Conservation (phyloP, 345 rosid species). For the Corymbia maculata region DNA sequence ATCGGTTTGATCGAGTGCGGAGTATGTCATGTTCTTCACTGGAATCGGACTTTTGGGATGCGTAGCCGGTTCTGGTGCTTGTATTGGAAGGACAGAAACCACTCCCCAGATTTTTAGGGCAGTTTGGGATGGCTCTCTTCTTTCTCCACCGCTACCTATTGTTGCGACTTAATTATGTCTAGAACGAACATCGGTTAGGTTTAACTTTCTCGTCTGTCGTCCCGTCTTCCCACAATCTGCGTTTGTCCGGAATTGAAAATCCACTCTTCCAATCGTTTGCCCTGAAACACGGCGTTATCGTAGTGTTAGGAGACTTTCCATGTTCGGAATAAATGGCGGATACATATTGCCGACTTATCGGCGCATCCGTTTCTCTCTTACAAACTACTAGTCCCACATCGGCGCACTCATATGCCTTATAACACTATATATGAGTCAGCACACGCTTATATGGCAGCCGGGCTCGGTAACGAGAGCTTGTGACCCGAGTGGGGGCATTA, state of each 20-base stretch:
- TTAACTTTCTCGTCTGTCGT: too few relatives aligned
- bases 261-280: background rate
- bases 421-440: background rate
- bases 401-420: background rate
- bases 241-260: background rate
- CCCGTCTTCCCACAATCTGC: rapidly evolving
- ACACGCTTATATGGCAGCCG: rapidly evolving
- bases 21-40: background rate
- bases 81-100: background rate
- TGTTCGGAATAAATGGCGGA: background rate
- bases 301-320: background rate
- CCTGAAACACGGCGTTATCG: background rate
- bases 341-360: background rate
- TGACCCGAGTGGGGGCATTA: background rate
- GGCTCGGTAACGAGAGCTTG: background rate
- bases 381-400: background rate
- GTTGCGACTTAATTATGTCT: background rate
- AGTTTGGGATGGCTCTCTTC: background rate
- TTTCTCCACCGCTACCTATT: background rate
- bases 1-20: background rate
- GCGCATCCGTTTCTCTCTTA: background rate
- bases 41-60: background rate
- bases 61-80: background rate
- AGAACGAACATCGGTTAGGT: too few relatives aligned
- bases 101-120: background rate